Evolutionary conservation across 2,329 filamentous ascomycete genomes (phyloP).

Genomic region (Ceratocystis harringtonii): DNA sequence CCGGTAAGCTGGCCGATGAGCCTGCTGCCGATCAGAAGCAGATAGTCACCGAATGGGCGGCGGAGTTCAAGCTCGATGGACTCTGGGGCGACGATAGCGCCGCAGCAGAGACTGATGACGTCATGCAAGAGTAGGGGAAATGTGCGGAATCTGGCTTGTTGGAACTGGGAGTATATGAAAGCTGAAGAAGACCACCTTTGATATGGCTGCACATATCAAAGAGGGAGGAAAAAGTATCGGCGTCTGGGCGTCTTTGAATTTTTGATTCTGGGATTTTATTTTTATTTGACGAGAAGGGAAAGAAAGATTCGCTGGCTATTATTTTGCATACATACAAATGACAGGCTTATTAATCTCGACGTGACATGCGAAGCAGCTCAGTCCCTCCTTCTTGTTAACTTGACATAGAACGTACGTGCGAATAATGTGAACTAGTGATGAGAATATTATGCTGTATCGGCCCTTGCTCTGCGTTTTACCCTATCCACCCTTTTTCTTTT

Average conservation of each 20-base stretch:
- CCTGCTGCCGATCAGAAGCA: constrained; percentile 56
- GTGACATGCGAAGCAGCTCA: not conserved
- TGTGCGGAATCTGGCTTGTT: not conserved
- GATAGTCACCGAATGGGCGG: constrained; percentile 83
- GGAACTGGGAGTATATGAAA: constrained; percentile 1
- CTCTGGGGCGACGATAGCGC: constrained; percentile 49
- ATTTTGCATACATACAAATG: constrained; percentile 9
- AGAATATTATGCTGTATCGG: not conserved
- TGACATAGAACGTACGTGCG: not conserved
- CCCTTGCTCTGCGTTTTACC: not conserved
- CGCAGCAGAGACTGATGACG: constrained; percentile 26
- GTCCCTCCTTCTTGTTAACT: not conserved
- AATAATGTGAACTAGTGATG: not conserved
- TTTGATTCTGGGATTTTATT: constrained; percentile 19
- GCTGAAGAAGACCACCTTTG: constrained; percentile 3
- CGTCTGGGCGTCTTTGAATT: constrained; percentile 18
- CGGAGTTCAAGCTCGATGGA: constrained; percentile 89
- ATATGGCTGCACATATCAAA: not conserved
- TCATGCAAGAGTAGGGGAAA: constrained; percentile 36
- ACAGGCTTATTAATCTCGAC: constrained; percentile 6
- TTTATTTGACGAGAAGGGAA: constrained; percentile 12
- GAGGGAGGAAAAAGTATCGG: constrained; percentile 19
- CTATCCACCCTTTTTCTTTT: constrained; percentile 4
- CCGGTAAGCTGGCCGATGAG: constrained; percentile 29
- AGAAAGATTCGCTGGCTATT: constrained; percentile 14